These are phyloP conservation scores for Xylaria sp. DNA, from an alignment of 2,329 filamentous ascomycete genomes.

Conservation along the genomic window DNA sequence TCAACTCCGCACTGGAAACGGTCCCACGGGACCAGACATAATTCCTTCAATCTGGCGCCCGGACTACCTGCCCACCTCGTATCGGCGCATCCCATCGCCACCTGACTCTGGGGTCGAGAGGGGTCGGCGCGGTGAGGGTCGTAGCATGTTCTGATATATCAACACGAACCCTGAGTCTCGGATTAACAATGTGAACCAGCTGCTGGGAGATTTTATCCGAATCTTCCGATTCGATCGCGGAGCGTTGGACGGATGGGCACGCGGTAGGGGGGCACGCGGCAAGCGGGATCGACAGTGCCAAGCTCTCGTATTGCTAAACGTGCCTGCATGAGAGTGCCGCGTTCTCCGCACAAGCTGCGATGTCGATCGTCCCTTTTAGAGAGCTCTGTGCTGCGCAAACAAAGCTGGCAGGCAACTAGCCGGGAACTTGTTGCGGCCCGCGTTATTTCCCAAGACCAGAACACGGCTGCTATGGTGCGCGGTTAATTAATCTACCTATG, in stretches of 20 bases:
- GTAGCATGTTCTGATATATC: constrained; percentile 9
- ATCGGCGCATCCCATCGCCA: constrained; percentile 28
- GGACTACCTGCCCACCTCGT: constrained; percentile 27
- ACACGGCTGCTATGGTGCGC: constrained; percentile 8
- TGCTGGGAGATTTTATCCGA: constrained; percentile 22
- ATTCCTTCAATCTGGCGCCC: background rate
- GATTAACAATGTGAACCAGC: constrained; percentile 1
- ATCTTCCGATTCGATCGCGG: constrained; percentile 29
- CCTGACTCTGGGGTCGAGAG: constrained; percentile 16
- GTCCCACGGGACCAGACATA: constrained; percentile 24
- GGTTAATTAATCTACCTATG: background rate
- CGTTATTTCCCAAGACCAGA: constrained; percentile 5
- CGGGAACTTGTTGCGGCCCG: background rate
- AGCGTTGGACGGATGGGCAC: background rate
- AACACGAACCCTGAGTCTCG: constrained; percentile 7
- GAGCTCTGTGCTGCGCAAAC: constrained; percentile 2
- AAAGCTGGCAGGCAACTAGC: background rate
- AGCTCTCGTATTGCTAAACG: constrained; percentile 36
- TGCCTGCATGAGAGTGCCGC: constrained; percentile 27
- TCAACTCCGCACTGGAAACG: constrained; percentile 5
- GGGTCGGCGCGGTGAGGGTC: constrained; percentile 4
- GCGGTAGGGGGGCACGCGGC: constrained; percentile 22
- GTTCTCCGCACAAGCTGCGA: constrained; percentile 31
- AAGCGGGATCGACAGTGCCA: constrained; percentile 37
- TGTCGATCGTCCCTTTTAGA: constrained; percentile 6